Conservation (phyloP, 2,329 filamentous ascomycete genomes). For the Tetracladium maxilliforme region DNA sequence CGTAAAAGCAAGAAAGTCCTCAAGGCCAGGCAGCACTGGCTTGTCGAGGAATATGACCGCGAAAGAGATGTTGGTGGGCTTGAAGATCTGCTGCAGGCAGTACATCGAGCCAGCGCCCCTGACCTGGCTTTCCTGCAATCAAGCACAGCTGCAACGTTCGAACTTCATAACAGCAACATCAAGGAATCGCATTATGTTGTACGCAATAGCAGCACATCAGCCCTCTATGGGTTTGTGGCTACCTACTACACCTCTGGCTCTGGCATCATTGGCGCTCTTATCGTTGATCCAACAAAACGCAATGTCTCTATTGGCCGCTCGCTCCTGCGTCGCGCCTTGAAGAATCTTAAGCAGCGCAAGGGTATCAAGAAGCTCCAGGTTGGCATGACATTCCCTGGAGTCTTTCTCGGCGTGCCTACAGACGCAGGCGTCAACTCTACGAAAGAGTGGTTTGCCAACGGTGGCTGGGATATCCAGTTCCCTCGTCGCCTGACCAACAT, state of each 20-base stretch:
- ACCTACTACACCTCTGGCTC: constrained; percentile 65
- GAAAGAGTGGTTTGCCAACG: constrained; percentile 73
- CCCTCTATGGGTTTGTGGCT: constrained; percentile 81
- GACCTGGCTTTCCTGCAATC: too few species aligned
- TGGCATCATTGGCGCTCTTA: constrained; percentile 71
- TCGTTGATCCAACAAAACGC: constrained; percentile 75
- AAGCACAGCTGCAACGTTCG: constrained; percentile 61
- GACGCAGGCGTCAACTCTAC: constrained; percentile 23
- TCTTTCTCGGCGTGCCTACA: constrained; percentile 72
- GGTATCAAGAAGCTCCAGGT: constrained; percentile 70
- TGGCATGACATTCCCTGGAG: constrained; percentile 66
- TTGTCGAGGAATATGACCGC: constrained; percentile 78
- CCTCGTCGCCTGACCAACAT: constrained; percentile 49
- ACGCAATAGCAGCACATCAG: constrained; percentile 81
- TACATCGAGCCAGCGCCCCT: constrained; percentile 54
- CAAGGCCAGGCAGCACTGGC: constrained; percentile 87
- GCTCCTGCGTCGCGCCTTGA: constrained; percentile 72
- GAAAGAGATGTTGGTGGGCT: constrained; percentile 62
- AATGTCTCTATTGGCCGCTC: constrained; percentile 85
- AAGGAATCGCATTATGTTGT: constrained; percentile 84
- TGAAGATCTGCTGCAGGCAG: constrained; percentile 56
- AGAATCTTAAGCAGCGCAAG: constrained; percentile 52
- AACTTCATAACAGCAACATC: constrained; percentile 54
- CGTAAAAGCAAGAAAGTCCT: constrained; percentile 76
- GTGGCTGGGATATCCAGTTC: constrained; percentile 69